Base-by-base conservation (phyloP, 2,329 filamentous ascomycete species). In the Zarea fungicola region DNA sequence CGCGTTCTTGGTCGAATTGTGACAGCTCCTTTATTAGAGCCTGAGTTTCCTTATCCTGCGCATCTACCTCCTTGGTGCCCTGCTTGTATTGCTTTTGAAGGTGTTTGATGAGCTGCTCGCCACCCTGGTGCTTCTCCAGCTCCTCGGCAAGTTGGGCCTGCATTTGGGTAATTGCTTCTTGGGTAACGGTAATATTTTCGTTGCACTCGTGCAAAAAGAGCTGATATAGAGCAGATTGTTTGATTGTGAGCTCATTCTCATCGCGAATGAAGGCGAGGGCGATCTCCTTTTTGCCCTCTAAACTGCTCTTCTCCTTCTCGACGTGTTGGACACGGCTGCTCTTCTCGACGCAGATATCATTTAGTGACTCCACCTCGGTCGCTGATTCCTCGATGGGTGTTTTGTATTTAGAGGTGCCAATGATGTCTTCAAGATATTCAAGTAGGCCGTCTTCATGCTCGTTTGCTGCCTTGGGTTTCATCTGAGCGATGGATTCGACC, bases 351-450 rank as follows among this genome's bases (percentile, higher is more conserved):
- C 93, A 99, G 3, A 95, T 81, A 60, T 99, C 93, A 62, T 99
- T 99, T 48, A 97, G 78, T 1, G 83, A 84, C 67, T 99, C 93
- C 0, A 96, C 89, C 66, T 97, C 89, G 1, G 85, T 72, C 1
- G 90, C 92, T 1, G 91, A 85, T 69, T 99, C 93, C 58, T 99
- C 93, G 54, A 99, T 99, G 0, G 93, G 92, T 0, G 87, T 81
- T 71, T 99, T 99, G 73, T 99, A 99, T 65, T 96, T 96, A 6
- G 93, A 97, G 0, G 93, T 99, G 54, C 95, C 93, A 59, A 99
- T 97, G 53, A 99, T 99, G 61, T 99, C 93, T 65, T 99, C 93
- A 0, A 99, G 80, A 56, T 99, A 99, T 66, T 99, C 93, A 16
- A 99, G 76, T 4, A 99, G 78, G 11, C 93, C 93, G 60, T 99